Evolutionary conservation across 2,329 filamentous ascomycete genomes (phyloP).

Genomic region (Exophiala bonariae): DNA sequence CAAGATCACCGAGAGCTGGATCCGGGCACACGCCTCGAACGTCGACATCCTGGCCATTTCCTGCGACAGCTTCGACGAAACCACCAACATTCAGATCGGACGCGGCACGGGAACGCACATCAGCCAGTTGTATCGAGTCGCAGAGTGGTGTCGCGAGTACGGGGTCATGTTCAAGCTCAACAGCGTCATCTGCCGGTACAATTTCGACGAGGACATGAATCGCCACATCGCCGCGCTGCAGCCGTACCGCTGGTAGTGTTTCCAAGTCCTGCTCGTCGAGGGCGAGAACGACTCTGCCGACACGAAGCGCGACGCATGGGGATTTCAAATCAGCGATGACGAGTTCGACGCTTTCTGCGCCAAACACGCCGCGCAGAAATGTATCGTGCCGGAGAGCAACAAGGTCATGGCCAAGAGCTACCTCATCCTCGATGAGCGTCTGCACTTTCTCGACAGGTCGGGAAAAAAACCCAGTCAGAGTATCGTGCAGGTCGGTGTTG

Average conservation of each 20-base stretch:
- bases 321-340: constrained; percentile 48
- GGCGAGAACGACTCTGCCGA: constrained; percentile 51
- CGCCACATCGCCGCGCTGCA: constrained; percentile 38
- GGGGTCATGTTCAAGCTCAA: constrained; percentile 60
- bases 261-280: constrained; percentile 54
- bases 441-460: constrained; percentile 51
- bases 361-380: constrained; percentile 41
- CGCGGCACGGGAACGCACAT: constrained; percentile 51
- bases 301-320: constrained; percentile 36
- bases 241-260: constrained; percentile 58
- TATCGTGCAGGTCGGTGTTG: constrained; percentile 51
- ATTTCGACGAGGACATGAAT: constrained; percentile 53
- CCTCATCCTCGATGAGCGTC: constrained; percentile 53
- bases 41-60: constrained; percentile 57
- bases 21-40: constrained; percentile 42
- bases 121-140: constrained; percentile 43
- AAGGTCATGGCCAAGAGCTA: constrained; percentile 52
- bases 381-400: constrained; percentile 53
- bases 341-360: constrained; percentile 50
- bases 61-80: constrained; percentile 55
- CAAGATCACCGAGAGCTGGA: constrained; percentile 44
- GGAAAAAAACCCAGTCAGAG: constrained; percentile 33
- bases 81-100: constrained; percentile 54
- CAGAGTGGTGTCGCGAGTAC: constrained; percentile 46
- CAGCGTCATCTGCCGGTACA: constrained; percentile 53